These are phyloP conservation scores for Lagenidium giganteum DNA, from an alignment of 352 stramenopile genomes.

Conservation along the genomic window DNA sequence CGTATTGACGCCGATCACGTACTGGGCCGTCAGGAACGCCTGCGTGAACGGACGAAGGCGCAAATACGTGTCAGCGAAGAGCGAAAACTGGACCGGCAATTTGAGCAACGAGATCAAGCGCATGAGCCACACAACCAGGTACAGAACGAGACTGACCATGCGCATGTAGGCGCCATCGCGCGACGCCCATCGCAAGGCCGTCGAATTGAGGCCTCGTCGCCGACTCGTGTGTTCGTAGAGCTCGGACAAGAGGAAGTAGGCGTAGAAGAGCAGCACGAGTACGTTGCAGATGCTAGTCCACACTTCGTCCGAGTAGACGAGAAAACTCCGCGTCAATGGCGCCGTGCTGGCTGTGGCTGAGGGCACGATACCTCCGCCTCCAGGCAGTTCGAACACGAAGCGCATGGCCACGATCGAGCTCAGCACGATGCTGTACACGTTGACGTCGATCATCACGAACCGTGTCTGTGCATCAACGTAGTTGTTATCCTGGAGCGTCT, in stretches of 20 bases:
- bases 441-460: conserved; percentile 38
- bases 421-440: conserved; percentile 46
- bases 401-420: conserved; percentile 27
- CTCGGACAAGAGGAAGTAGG: conserved; percentile 40
- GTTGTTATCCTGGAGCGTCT: conserved; percentile 16
- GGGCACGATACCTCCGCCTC: conserved; percentile 27
- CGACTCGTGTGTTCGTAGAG: conserved; percentile 23
- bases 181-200: conserved; percentile 18
- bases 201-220: conserved; percentile 9
- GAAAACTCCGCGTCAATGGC: conserved; percentile 35
- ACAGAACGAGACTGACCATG: conserved; percentile 27
- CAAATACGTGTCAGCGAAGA: conserved; percentile 27
- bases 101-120: conserved; percentile 29
- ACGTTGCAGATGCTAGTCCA: conserved; percentile 23
- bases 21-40: conserved; percentile 28
- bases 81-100: conserved; percentile 22
- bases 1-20: conserved; percentile 26
- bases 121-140: conserved; percentile 37
- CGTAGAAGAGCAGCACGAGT: conserved; percentile 32
- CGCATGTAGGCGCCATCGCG: conserved; percentile 24
- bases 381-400: conserved; percentile 42
- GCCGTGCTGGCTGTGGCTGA: conserved; percentile 18
- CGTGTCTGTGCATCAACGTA: conserved; percentile 41
- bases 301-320: conserved; percentile 23
- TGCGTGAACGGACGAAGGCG: conserved; percentile 30